Percentiles rank a stretch among this genome's conserved stretches.
Evolutionary conservation across 140 eudicot species (phyloP).

Genomic region (Cichorium intybus): DNA sequence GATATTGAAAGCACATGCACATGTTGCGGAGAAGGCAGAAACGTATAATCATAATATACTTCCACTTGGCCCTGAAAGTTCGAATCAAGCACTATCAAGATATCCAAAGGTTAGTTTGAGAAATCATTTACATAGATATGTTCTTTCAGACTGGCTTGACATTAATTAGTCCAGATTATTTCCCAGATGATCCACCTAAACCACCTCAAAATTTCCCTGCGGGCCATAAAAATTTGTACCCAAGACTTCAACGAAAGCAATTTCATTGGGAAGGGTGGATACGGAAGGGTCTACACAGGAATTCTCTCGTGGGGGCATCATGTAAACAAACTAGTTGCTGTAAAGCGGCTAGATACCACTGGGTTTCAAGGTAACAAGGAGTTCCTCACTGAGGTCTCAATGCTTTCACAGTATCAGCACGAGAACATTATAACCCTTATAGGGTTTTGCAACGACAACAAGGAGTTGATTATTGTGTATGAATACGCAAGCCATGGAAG

Average conservation of each 20-base stretch:
- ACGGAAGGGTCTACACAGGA: constrained; percentile 10
- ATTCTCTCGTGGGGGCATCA: not conserved
- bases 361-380: constrained; percentile 1
- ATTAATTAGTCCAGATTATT: too few relatives aligned
- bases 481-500: constrained; percentile 12
- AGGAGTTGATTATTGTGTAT: constrained; percentile 17
- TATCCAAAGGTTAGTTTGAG: not conserved
- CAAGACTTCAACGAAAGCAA: not conserved
- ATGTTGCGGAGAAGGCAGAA: too few relatives aligned
- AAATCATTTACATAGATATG: not conserved
- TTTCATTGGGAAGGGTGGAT: constrained; percentile 12
- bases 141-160: too few relatives aligned
- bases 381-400: constrained; percentile 1
- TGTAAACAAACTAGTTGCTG: not conserved
- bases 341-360: constrained; percentile 7
- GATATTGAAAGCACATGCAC: not conserved
- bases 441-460: constrained; percentile 8
- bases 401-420: constrained; percentile 5
- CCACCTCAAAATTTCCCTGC: constrained; percentile 11
- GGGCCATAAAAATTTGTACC: not conserved
- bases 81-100: too few relatives aligned
- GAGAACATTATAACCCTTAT: constrained; percentile 10
- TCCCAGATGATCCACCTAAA: not conserved
- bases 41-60: too few relatives aligned
- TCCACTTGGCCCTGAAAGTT: too few relatives aligned